phyloP scores from a whole-genome alignment of 108 stramenopile species.

The Aurantiochytrium sp. region DNA sequence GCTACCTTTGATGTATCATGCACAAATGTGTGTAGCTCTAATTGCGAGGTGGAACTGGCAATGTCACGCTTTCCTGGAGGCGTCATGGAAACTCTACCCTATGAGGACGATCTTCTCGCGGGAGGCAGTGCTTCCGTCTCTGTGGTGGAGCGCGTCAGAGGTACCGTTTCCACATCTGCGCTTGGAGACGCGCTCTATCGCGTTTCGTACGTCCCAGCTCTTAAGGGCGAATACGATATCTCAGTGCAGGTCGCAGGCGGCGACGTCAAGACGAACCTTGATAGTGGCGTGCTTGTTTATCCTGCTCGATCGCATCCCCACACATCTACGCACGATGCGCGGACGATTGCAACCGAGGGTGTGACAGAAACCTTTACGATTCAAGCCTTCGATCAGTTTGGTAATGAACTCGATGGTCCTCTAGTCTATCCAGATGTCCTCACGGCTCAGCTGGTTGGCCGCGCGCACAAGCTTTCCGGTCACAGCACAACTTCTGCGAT shows the following conservation, averaged over 20 bases:
- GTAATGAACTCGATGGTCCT: slow-evolving; percentile 53
- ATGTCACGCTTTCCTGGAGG: not conserved
- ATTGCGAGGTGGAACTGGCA: not conserved
- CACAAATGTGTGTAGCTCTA: not conserved
- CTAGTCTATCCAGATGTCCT: not conserved
- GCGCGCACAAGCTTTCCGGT: not conserved
- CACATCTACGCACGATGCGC: slow-evolving; percentile 47
- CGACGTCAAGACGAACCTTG: slow-evolving; percentile 47
- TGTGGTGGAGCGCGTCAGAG: not conserved
- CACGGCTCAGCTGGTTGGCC: not conserved
- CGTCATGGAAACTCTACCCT: not conserved
- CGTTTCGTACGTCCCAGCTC: slow-evolving; percentile 57
- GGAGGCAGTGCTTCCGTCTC: not conserved
- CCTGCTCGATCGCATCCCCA: slow-evolving; percentile 41
- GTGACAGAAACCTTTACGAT: slow-evolving; percentile 49
- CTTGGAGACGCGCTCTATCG: slow-evolving; percentile 49
- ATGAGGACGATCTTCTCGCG: not conserved
- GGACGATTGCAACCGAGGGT: slow-evolving; percentile 51
- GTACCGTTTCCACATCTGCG: not conserved
- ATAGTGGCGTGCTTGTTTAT: slow-evolving; percentile 43
- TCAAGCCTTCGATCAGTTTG: slow-evolving; percentile 59
- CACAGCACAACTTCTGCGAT: not conserved
- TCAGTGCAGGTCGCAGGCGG: slow-evolving; percentile 38
- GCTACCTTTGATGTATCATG: not conserved
- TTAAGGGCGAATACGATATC: slow-evolving; percentile 54